phyloP scores from a whole-genome alignment of 148 eudicot species.

The Silene conica region DNA sequence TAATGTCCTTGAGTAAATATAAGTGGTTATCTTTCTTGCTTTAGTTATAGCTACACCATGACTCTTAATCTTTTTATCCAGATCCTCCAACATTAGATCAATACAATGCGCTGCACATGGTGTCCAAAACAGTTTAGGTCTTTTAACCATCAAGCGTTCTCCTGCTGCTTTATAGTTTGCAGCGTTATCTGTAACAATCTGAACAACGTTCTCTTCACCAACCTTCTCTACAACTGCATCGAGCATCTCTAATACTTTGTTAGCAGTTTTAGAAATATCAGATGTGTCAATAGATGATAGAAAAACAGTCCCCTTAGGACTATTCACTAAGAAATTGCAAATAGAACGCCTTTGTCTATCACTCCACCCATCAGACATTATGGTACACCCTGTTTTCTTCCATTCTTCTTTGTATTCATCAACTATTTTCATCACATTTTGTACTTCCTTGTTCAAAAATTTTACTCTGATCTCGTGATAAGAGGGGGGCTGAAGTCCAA shows the following conservation, averaged over 20 bases:
- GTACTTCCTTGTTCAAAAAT: background rate
- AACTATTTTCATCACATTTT: background rate
- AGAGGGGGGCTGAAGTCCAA: background rate
- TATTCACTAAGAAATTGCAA: background rate
- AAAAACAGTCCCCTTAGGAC: slow-evolving; percentile 5
- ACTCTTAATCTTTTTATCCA: no score
- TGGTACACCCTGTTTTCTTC: background rate
- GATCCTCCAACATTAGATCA: background rate
- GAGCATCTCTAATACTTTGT: slow-evolving; percentile 14
- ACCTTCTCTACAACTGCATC: slow-evolving; percentile 13
- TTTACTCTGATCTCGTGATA: slow-evolving; percentile 12
- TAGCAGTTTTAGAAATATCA: slow-evolving; percentile 6
- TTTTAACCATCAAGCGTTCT: no score
- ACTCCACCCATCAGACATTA: no score
- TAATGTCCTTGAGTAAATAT: no score
- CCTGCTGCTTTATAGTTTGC: background rate
- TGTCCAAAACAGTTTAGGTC: background rate
- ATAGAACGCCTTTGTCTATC: no score
- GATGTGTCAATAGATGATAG: slow-evolving; percentile 18
- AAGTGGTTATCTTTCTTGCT: no score
- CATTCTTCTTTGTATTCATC: background rate
- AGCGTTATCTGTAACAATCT: background rate
- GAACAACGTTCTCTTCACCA: slow-evolving; percentile 5
- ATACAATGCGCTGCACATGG: background rate
- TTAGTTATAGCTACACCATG: no score